Conservation (phyloP, 345 rosid species). For the Citrus mangshanensis region DNA sequence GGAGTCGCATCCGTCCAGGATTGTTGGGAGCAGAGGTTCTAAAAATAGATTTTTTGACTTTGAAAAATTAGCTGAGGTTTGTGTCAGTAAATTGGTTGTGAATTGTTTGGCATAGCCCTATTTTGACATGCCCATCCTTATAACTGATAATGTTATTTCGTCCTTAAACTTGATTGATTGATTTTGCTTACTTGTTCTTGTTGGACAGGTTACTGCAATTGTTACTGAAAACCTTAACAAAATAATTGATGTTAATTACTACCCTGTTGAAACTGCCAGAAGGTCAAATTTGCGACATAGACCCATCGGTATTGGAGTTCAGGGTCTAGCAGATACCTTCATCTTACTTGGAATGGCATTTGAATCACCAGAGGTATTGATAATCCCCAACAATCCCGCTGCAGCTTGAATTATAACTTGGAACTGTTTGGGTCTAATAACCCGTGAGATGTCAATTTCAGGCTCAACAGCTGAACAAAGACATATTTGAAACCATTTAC, state of each 20-base stretch:
- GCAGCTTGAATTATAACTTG: background rate
- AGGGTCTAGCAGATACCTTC: slow-evolving; percentile 93
- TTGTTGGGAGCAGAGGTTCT: slow-evolving; percentile 79
- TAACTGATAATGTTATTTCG: background rate
- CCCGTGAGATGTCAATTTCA: slow-evolving; percentile 23
- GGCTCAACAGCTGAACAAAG: slow-evolving; percentile 86
- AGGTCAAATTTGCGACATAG: slow-evolving; percentile 81
- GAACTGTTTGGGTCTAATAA: slow-evolving; percentile 6
- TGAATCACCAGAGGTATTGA: slow-evolving; percentile 76
- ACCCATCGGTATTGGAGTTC: slow-evolving; percentile 89
- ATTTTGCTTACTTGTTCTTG: background rate
- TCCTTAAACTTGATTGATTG: background rate
- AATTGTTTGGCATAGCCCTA: background rate
- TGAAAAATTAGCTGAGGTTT: slow-evolving; percentile 86
- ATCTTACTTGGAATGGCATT: slow-evolving; percentile 89
- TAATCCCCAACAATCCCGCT: background rate
- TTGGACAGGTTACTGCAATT: slow-evolving; percentile 54
- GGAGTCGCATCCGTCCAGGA: slow-evolving; percentile 72
- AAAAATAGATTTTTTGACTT: slow-evolving; percentile 81
- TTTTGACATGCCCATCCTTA: background rate
- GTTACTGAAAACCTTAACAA: slow-evolving; percentile 76
- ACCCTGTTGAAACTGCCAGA: slow-evolving; percentile 87
- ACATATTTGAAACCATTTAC: slow-evolving; percentile 90
- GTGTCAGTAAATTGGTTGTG: slow-evolving; percentile 10
- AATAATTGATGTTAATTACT: slow-evolving; percentile 82